Evolutionary conservation across 108 stramenopile genomes (phyloP).

Genomic region (Cyclotella sp.): DNA sequence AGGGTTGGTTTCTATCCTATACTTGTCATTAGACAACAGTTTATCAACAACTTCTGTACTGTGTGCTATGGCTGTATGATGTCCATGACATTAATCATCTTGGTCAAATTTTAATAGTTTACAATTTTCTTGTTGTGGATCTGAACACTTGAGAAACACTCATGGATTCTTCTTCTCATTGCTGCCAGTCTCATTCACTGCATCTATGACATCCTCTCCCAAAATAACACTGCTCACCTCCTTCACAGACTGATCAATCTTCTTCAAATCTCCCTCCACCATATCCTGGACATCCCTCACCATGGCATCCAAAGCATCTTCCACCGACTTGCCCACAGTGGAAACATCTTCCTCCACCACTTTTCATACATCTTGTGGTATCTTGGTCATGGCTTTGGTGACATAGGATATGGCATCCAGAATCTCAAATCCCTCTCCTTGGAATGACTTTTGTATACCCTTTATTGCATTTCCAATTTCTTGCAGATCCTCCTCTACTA

Average conservation of each 20-base stretch:
- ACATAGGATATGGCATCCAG: constrained; percentile 33
- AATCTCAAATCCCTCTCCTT: constrained; percentile 39
- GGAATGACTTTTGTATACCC: constrained; percentile 9
- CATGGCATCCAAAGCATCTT: constrained; percentile 24
- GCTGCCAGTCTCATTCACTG: constrained; percentile 5
- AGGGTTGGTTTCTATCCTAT: constrained; percentile 63
- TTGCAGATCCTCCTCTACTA: constrained; percentile 41
- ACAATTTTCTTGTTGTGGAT: no score
- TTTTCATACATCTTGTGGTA: constrained; percentile 26
- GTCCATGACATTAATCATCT: no score
- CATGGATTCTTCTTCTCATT: background rate
- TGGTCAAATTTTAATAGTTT: no score
- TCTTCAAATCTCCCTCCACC: constrained; percentile 38
- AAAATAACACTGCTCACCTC: constrained; percentile 18
- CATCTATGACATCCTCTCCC: constrained; percentile 38
- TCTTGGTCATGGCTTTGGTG: constrained; percentile 18
- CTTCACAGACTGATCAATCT: constrained; percentile 23
- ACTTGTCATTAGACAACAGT: no score
- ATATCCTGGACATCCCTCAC: constrained; percentile 17
- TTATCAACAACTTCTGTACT: no score
- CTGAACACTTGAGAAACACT: no score
- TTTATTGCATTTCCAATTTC: constrained; percentile 41
- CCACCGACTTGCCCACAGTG: constrained; percentile 16
- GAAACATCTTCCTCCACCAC: constrained; percentile 29
- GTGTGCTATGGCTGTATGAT: no score